Conservation (phyloP, 176 grass and related monocot species). For the Luzula sylvatica region DNA sequence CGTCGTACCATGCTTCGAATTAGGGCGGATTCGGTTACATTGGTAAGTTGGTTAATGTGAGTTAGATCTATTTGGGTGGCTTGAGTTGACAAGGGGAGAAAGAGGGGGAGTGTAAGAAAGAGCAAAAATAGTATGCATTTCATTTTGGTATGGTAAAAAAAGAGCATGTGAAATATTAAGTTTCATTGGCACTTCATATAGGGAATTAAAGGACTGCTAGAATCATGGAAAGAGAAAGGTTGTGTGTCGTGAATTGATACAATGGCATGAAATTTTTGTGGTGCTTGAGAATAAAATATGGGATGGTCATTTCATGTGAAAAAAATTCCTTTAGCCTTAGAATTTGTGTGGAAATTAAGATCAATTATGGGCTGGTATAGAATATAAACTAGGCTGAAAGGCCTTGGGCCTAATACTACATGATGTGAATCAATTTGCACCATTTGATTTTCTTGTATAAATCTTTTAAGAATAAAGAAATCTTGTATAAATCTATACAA, state of each 20-base stretch:
- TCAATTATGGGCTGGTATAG: too few species aligned
- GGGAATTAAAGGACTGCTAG: not conserved
- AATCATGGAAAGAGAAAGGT: slow-evolving; percentile 23
- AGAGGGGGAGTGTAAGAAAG: slow-evolving; percentile 21
- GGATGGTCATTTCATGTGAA: too few species aligned
- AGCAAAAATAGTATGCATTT: slow-evolving; percentile 1
- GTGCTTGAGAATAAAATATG: slow-evolving; percentile 1
- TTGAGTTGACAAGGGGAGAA: not conserved
- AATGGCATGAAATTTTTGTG: slow-evolving; percentile 14
- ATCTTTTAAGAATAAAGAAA: too few species aligned
- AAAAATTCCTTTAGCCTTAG: slow-evolving; percentile 7
- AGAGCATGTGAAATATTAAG: not conserved
- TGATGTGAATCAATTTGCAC: too few species aligned
- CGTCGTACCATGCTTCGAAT: slow-evolving; percentile 33
- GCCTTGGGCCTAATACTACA: too few species aligned
- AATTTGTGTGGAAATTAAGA: too few species aligned
- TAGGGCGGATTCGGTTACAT: slow-evolving; percentile 29
- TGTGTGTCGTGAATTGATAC: slow-evolving; percentile 24
- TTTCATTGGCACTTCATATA: not conserved
- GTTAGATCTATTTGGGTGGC: slow-evolving; percentile 34
- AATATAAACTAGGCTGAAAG: too few species aligned
- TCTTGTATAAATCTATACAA: not conserved
- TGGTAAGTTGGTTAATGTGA: slow-evolving; percentile 16
- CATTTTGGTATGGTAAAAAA: slow-evolving; percentile 16
- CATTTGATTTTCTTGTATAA: too few species aligned